These are phyloP conservation scores for Fusarium oligoseptatum DNA, from an alignment of 2,329 filamentous ascomycete genomes.

Conservation along the genomic window DNA sequence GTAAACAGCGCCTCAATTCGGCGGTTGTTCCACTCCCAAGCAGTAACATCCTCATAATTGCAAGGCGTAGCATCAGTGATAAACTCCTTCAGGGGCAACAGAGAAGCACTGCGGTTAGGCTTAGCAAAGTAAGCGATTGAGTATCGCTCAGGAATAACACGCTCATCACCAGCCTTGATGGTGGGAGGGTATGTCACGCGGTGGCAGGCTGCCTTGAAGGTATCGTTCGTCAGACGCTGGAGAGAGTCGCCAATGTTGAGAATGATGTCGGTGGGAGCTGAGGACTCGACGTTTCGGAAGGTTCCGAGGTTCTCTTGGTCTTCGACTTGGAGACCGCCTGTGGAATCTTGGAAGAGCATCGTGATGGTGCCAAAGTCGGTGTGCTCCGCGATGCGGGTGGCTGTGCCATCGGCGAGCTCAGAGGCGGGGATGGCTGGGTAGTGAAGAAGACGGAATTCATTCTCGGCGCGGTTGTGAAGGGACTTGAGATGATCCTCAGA, in stretches of 20 bases:
- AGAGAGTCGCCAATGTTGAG: slow-evolving; percentile 58
- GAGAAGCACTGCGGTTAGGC: slow-evolving; percentile 47
- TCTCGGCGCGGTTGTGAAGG: slow-evolving; percentile 67
- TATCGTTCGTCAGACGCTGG: slow-evolving; percentile 54
- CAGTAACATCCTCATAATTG: slow-evolving; percentile 50
- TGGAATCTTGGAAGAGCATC: slow-evolving; percentile 49
- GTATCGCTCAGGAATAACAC: slow-evolving; percentile 45
- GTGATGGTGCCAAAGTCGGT: slow-evolving; percentile 53
- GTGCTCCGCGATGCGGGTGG: slow-evolving; percentile 49
- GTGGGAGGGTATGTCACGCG: slow-evolving; percentile 49
- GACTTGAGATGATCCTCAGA: slow-evolving; percentile 77
- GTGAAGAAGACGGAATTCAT: slow-evolving; percentile 72
- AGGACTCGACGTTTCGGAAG: slow-evolving; percentile 43
- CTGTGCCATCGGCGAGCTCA: slow-evolving; percentile 44
- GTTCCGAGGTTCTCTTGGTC: slow-evolving; percentile 44
- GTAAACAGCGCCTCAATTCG: slow-evolving; percentile 44
- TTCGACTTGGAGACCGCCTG: slow-evolving; percentile 48
- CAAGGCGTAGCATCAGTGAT: slow-evolving; percentile 41
- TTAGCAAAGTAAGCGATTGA: slow-evolving; percentile 49
- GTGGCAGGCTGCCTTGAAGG: slow-evolving; percentile 51
- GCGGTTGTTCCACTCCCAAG: slow-evolving; percentile 50
- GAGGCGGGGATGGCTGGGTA: slow-evolving; percentile 55
- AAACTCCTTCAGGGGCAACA: slow-evolving; percentile 50
- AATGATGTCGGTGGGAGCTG: slow-evolving; percentile 49
- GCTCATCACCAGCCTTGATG: slow-evolving; percentile 31